These are phyloP conservation scores for Cucumis cinereus DNA, from an alignment of 306 rosid genomes.

Conservation along the genomic window DNA sequence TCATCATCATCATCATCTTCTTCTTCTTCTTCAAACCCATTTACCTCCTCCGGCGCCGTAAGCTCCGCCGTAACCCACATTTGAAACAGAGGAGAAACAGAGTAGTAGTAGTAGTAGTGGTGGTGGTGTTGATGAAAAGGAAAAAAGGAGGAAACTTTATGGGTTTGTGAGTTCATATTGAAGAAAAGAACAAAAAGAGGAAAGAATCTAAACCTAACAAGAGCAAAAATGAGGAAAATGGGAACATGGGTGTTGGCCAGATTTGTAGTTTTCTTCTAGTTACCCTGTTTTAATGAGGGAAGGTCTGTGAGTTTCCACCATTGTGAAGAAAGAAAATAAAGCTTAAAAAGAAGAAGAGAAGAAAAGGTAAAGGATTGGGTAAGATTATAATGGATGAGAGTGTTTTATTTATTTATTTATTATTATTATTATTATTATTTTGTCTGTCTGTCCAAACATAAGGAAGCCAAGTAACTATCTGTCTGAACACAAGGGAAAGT, in stretches of 20 bases:
- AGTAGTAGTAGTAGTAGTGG: background rate
- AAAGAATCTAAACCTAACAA: constrained; percentile 1
- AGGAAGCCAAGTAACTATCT: constrained; percentile 38
- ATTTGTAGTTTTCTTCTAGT: constrained; percentile 2
- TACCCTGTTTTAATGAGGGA: constrained; percentile 8
- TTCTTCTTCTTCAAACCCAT: background rate
- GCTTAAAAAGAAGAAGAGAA: background rate
- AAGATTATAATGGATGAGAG: background rate
- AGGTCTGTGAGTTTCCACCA: constrained; percentile 1
- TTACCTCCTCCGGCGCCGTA: no score
- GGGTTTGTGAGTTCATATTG: constrained; percentile 6
- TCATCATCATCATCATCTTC: no score
- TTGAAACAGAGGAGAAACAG: background rate
- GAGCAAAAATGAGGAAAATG: background rate
- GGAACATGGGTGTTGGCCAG: background rate
- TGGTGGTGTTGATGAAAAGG: background rate
- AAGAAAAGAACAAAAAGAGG: constrained; percentile 6
- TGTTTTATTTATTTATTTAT: background rate
- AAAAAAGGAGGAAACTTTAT: background rate
- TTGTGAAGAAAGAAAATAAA: background rate
- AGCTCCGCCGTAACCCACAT: background rate
- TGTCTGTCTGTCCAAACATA: constrained; percentile 26
- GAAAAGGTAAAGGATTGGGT: background rate
- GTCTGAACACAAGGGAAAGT: constrained; percentile 15
- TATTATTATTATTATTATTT: background rate